These are phyloP conservation scores for Podospora sp. DNA, from an alignment of 495 filamentous ascomycete species.

Conservation along the genomic window DNA sequence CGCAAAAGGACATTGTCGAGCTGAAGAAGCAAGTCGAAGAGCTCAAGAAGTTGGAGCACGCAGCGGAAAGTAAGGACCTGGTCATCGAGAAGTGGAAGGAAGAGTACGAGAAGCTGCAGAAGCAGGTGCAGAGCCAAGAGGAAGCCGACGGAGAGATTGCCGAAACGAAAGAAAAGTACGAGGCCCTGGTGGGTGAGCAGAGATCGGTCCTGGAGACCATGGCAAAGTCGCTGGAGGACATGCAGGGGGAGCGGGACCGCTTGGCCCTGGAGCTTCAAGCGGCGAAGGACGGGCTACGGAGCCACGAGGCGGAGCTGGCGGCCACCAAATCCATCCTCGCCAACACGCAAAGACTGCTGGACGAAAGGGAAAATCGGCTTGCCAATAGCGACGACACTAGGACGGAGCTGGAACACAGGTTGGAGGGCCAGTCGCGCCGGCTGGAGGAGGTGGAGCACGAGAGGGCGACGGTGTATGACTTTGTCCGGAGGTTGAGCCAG, in stretches of 20 bases:
- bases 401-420: not conserved
- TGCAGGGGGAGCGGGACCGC: not conserved
- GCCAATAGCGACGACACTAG: not conserved
- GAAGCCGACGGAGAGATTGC: not conserved
- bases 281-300: not conserved
- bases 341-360: not conserved
- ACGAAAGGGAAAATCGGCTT: not conserved
- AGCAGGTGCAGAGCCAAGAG: not conserved
- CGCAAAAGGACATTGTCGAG: constrained; percentile 4
- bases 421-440: not conserved
- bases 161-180: not conserved
- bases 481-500: not conserved
- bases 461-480: not conserved
- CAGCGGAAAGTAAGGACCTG: not conserved
- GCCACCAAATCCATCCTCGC: not conserved
- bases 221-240: not conserved
- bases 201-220: not conserved
- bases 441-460: not conserved
- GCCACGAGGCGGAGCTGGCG: not conserved
- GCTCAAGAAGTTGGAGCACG: not conserved
- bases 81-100: constrained; percentile 3
- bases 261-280: not conserved
- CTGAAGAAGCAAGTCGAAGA: not conserved
- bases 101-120: not conserved
- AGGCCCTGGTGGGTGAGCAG: not conserved